Percentiles rank a stretch among this genome's conserved stretches.
Evolutionary conservation across 345 rosid genomes (phyloP).

Genomic region (Gossypium raimondii): DNA sequence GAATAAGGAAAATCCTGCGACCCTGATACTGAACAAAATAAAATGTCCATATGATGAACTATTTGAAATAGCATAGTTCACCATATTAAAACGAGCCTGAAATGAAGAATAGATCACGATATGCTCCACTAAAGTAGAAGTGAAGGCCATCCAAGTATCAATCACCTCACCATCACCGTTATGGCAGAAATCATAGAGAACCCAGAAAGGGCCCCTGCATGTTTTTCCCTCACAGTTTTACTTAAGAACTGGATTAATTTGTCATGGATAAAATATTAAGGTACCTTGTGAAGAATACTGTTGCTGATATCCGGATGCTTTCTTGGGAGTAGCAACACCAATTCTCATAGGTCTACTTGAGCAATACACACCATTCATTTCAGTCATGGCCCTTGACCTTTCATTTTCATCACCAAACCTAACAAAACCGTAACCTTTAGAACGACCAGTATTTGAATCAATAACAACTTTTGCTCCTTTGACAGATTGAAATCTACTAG

Average conservation of each 20-base stretch:
- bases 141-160: neutral
- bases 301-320: slow-evolving; percentile 69
- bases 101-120: neutral
- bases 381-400: slow-evolving; percentile 81
- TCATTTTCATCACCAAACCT: slow-evolving; percentile 91
- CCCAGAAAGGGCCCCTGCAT: neutral
- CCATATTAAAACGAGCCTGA: neutral
- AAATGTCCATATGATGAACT: neutral
- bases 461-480: slow-evolving; percentile 93
- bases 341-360: slow-evolving; percentile 88
- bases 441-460: slow-evolving; percentile 79
- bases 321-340: slow-evolving; percentile 89
- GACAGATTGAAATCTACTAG: slow-evolving; percentile 70
- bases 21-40: neutral
- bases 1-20: neutral
- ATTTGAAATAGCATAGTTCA: neutral
- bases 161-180: neutral
- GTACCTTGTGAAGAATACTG: slow-evolving; percentile 93
- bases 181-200: neutral
- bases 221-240: neutral
- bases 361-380: slow-evolving; percentile 90
- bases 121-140: neutral
- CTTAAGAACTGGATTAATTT: slow-evolving; percentile 6
- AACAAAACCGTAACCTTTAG: slow-evolving; percentile 97
- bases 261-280: neutral